Evolutionary conservation across 495 filamentous ascomycete species (phyloP).

Genomic region (Xylaria palmicola): DNA sequence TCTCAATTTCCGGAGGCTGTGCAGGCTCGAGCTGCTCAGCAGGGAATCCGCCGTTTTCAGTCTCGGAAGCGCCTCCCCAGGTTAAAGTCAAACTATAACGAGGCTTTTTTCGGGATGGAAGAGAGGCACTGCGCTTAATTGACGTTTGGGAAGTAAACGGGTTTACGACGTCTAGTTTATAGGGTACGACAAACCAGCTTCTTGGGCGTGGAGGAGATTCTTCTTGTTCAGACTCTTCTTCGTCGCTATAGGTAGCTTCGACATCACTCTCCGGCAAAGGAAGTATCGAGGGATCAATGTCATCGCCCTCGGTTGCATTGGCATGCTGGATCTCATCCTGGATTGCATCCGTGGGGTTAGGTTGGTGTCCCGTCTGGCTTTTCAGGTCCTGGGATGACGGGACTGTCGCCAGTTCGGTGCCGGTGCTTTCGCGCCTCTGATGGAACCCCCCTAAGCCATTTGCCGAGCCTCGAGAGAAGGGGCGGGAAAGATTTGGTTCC

Average conservation of each 20-base stretch:
- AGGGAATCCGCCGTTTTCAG: neutral
- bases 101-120: slow-evolving; percentile 50
- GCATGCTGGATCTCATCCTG: slow-evolving; percentile 23
- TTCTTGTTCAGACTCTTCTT: slow-evolving; percentile 54
- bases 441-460: slow-evolving; percentile 23
- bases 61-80: slow-evolving; percentile 14
- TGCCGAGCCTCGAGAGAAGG: slow-evolving; percentile 42
- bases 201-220: slow-evolving; percentile 46
- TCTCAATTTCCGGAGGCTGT: neutral
- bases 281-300: slow-evolving; percentile 53
- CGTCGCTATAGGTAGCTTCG: slow-evolving; percentile 56
- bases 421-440: slow-evolving; percentile 39
- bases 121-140: slow-evolving; percentile 17
- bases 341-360: slow-evolving; percentile 8
- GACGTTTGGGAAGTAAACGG: slow-evolving; percentile 3
- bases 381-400: slow-evolving; percentile 18
- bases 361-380: slow-evolving; percentile 11
- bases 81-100: slow-evolving; percentile 51
- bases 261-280: slow-evolving; percentile 69
- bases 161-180: neutral
- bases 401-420: slow-evolving; percentile 19
- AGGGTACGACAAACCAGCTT: slow-evolving; percentile 42
- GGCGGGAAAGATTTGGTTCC: slow-evolving; percentile 36
- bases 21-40: neutral
- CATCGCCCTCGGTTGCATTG: slow-evolving; percentile 35